Evolutionary conservation across 225 moss, liverwort and hornwort genomes (phyloP).

Genomic region (Anthoceros angustus): DNA sequence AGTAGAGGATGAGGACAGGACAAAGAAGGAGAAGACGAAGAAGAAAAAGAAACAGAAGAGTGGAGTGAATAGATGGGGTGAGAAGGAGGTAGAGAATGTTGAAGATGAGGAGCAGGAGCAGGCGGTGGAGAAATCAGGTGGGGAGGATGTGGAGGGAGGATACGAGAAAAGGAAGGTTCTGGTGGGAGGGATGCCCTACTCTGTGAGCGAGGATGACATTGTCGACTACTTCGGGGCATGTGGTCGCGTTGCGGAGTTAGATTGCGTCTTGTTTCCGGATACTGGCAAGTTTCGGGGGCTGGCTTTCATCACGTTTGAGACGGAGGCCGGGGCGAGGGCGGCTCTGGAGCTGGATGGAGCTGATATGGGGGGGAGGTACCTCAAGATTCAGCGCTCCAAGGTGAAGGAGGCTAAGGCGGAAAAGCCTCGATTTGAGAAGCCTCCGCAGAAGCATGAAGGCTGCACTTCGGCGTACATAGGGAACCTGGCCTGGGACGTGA

Average conservation of each 20-base stretch:
- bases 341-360: slow-evolving; percentile 36
- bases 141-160: slow-evolving; percentile 6
- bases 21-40: neutral
- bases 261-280: slow-evolving; percentile 49
- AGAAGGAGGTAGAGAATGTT: slow-evolving; percentile 6
- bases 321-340: slow-evolving; percentile 34
- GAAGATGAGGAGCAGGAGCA: slow-evolving; percentile 7
- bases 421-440: slow-evolving; percentile 28
- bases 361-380: slow-evolving; percentile 65
- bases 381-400: slow-evolving; percentile 66
- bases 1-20: neutral
- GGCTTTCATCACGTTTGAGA: slow-evolving; percentile 54
- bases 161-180: slow-evolving; percentile 39
- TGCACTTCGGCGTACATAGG: slow-evolving; percentile 67
- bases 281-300: slow-evolving; percentile 61
- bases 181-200: slow-evolving; percentile 64
- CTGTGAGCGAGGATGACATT: slow-evolving; percentile 37
- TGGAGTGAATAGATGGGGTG: slow-evolving; percentile 24
- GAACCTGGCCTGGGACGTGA: slow-evolving; percentile 58
- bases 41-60: slow-evolving; percentile 27
- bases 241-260: slow-evolving; percentile 50
- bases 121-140: neutral
- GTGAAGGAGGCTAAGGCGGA: slow-evolving; percentile 16
- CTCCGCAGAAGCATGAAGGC: slow-evolving; percentile 42
- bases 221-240: slow-evolving; percentile 52